phyloP scores from a whole-genome alignment of 331 rosid genomes.

The Rhamnella rubrinervis region DNA sequence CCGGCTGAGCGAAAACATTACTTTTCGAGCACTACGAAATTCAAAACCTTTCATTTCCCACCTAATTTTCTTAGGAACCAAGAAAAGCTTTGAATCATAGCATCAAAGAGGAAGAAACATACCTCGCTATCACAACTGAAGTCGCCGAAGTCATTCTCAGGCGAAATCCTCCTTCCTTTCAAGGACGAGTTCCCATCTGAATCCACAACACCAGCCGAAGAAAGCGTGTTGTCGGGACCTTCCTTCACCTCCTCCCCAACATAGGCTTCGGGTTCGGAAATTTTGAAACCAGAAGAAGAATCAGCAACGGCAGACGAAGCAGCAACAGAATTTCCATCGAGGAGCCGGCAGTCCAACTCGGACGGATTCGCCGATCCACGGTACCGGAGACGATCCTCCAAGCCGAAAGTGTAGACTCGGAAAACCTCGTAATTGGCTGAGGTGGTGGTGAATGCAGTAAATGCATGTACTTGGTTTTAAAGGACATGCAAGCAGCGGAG shows the following conservation, averaged over 20 bases:
- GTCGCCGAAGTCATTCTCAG: conserved; percentile 46
- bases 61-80: background rate
- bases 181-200: conserved; percentile 36
- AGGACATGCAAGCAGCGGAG: conserved; percentile 30
- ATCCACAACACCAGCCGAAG: conserved; percentile 32
- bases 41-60: background rate
- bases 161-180: conserved; percentile 35
- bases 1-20: background rate
- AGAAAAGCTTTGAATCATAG: background rate
- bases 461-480: conserved; percentile 25
- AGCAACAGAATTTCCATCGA: conserved; percentile 25
- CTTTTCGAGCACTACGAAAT: background rate
- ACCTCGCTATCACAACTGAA: conserved; percentile 59
- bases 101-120: background rate
- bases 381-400: conserved; percentile 16
- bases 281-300: conserved; percentile 32
- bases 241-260: no score
- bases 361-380: conserved; percentile 27
- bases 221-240: conserved; percentile 32
- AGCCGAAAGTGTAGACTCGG: conserved; percentile 12
- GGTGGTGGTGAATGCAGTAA: conserved; percentile 26
- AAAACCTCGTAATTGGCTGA: conserved; percentile 9
- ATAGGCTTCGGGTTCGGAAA: conserved; percentile 44
- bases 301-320: conserved; percentile 17
- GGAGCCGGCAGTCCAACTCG: conserved; percentile 16